A percentile compares a stretch with the other conserved stretches of the same genome.
These are phyloP conservation scores for Mycena capillaripes DNA, from an alignment of 768 basidiomycete genomes.

Conservation along the genomic window DNA sequence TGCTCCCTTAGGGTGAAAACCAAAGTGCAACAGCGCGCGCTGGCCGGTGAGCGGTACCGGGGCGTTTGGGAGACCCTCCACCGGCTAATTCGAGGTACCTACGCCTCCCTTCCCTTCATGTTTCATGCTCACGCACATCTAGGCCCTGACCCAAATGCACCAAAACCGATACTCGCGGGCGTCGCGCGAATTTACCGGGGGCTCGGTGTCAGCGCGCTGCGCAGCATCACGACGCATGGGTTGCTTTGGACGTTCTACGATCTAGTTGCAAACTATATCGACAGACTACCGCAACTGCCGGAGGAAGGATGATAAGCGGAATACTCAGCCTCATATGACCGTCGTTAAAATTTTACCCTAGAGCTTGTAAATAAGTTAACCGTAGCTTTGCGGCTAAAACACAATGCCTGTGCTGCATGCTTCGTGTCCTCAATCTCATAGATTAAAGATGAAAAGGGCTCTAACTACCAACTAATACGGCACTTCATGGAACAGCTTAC, in stretches of 20 bases:
- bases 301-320: slow-evolving; percentile 25
- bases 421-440: not conserved
- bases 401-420: not conserved
- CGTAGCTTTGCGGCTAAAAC: slow-evolving; percentile 17
- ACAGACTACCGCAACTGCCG: slow-evolving; percentile 58
- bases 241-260: slow-evolving; percentile 96
- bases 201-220: slow-evolving; percentile 91
- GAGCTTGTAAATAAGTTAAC: slow-evolving; percentile 31
- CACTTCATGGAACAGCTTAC: slow-evolving; percentile 89
- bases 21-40: slow-evolving; percentile 93
- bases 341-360: slow-evolving; percentile 20
- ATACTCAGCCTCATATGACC: not conserved
- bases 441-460: not conserved
- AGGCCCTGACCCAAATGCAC: slow-evolving; percentile 83
- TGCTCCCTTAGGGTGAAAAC: slow-evolving; percentile 81
- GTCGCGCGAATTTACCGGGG: slow-evolving; percentile 92
- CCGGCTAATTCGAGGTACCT: slow-evolving; percentile 84
- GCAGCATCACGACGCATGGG: slow-evolving; percentile 95
- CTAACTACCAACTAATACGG: slow-evolving; percentile 68
- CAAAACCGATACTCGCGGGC: slow-evolving; percentile 83
- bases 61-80: slow-evolving; percentile 80
- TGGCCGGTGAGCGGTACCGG: slow-evolving; percentile 83
- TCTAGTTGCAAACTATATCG: slow-evolving; percentile 80
- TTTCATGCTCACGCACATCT: not conserved
- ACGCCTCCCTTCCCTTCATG: not conserved